phyloP scores from a whole-genome alignment of 306 rosid genomes.

The Cyamopsis tetragonoloba region DNA sequence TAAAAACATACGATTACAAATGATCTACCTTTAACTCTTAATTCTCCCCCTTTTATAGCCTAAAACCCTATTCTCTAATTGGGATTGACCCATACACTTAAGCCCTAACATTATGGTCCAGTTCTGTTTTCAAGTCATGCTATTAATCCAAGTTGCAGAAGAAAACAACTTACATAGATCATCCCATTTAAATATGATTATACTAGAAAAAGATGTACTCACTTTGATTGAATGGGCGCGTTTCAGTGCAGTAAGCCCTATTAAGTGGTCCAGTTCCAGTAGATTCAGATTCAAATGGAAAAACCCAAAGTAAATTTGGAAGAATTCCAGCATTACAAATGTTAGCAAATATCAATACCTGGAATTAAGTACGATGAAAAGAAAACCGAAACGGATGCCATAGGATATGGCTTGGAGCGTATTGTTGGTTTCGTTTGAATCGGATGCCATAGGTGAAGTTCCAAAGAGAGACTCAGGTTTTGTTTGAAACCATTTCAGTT shows the following conservation, averaged over 20 bases:
- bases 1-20: too few relatives aligned
- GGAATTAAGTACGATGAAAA: slow-evolving; percentile 15
- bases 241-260: slow-evolving; percentile 97
- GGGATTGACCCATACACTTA: too few relatives aligned
- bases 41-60: too few relatives aligned
- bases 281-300: slow-evolving; percentile 16
- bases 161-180: background rate
- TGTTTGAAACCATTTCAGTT: too few relatives aligned
- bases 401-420: slow-evolving; percentile 76
- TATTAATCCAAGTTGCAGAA: background rate
- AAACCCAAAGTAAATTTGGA: slow-evolving; percentile 4
- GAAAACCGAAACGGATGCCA: slow-evolving; percentile 18
- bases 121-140: slow-evolving; percentile 9
- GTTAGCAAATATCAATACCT: slow-evolving; percentile 48
- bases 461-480: background rate
- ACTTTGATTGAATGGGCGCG: slow-evolving; percentile 97
- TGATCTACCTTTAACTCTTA: too few relatives aligned
- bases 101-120: background rate
- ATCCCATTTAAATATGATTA: background rate
- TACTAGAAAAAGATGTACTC: slow-evolving; percentile 17
- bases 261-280: slow-evolving; percentile 49
- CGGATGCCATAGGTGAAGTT: slow-evolving; percentile 28
- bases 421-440: slow-evolving; percentile 23
- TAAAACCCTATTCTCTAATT: too few relatives aligned
- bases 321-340: slow-evolving; percentile 9